phyloP scores from a whole-genome alignment of 2,329 filamentous ascomycete genomes.

The Penicillium crustosum region DNA sequence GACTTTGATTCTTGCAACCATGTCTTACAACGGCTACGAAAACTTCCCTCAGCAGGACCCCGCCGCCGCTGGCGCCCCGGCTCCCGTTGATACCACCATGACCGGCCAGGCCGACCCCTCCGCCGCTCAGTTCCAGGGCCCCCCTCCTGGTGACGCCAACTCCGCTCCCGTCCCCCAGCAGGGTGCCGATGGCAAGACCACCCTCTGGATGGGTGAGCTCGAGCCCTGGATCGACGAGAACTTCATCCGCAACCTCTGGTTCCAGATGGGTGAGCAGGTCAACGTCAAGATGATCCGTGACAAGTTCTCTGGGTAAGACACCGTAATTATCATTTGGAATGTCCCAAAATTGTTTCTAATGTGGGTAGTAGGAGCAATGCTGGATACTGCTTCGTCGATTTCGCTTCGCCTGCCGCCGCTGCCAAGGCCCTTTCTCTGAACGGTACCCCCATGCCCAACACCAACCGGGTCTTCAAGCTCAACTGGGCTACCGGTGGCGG shows the following conservation, averaged over 20 bases:
- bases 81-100: constrained; percentile 55
- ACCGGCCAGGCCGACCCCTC: constrained; percentile 59
- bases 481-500: constrained; percentile 99
- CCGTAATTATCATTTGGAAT: constrained; percentile 3
- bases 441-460: constrained; percentile 87
- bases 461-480: constrained; percentile 91
- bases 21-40: constrained; percentile 68
- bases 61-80: constrained; percentile 46
- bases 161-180: constrained; percentile 49
- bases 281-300: constrained; percentile 99
- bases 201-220: constrained; percentile 88
- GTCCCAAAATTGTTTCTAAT: constrained; percentile 38
- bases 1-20: constrained; percentile 42
- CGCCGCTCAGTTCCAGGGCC: constrained; percentile 51
- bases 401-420: constrained; percentile 76
- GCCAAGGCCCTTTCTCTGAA: constrained; percentile 89
- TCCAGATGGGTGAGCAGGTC: constrained; percentile 87
- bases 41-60: constrained; percentile 61
- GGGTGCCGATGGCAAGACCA: constrained; percentile 56
- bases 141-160: constrained; percentile 44
- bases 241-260: constrained; percentile 95
- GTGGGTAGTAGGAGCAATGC: constrained; percentile 71
- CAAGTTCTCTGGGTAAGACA: constrained; percentile 88
- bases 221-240: constrained; percentile 99
- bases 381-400: constrained; percentile 98